Evolutionary conservation across 1,284 basidiomycete species (phyloP), one percentile per base, ranked within the genome.

Genomic region (Hemileia vastatrix): DNA sequence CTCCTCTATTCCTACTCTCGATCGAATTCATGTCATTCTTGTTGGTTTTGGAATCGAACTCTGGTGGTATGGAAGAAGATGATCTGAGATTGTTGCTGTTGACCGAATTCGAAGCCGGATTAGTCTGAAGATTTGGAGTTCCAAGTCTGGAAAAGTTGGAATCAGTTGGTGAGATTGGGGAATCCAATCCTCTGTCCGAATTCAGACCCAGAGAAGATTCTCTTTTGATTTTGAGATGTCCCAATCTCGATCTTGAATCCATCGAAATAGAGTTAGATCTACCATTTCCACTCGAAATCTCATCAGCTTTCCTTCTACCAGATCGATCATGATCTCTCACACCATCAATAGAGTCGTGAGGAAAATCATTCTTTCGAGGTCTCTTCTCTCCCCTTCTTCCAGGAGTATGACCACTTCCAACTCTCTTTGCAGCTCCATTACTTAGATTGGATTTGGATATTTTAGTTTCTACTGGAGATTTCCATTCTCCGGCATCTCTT

Each of bases 301-400:
- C 36, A 15, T 11, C 36, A 11, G 36, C 8, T 40, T 40, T 40
- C 36, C 6, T 15, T 40, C 36, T 40, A 40, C 36, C 36, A 40
- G 36, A 40, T 27, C 27, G 27, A 27, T 27, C 27, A 27, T 27
- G 27, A 27, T 27, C 27, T 27, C 27, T 27, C 27, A 27, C 27
- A 27, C 27, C 27, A 27, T 27, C 27, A 27, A 27, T 27, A 27
- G 27, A 27, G 27, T 27, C 27, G 6, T 27, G 27, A 27, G 27
- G 27, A 40, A 2, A 11, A 9, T 40, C 36, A 40, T 9, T 11
- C 36, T 40, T 40, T 40, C 36, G 8, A 40, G 36, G 60, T 11
- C 68, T 65, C 33, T 71, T 70, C 52, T 70, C 70, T 18, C 67
- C 68, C 32, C 69, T 63, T 32, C 68, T 62, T 31, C 66, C 68